Evolutionary conservation across 495 filamentous ascomycete genomes (phyloP), one percentile per base, ranked within the genome.

Genomic region (Aspergillus nanangensis): DNA sequence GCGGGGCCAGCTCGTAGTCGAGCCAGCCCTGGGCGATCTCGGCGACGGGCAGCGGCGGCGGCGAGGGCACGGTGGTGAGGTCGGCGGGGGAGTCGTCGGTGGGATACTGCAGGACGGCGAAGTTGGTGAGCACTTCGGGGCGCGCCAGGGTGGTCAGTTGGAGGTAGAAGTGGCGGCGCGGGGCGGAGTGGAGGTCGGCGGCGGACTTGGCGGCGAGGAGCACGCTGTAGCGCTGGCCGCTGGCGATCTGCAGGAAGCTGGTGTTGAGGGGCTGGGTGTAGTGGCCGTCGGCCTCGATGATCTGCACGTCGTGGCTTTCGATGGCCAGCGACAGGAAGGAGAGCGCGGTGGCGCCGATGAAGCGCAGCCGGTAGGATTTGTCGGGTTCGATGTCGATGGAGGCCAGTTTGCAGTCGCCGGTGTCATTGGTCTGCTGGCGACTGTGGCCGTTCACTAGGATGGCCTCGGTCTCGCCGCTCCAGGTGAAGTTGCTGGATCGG

Each of bases 341-440:
- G 18, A 83, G 60, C 3, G 76, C 74, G 1, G 73, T 75, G 5
- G 54, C 67, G 0, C 78, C 76, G 39, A 83, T 73, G 55, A 77
- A 71, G 33, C 79, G 68, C 41, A 82, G 58, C 8, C 76, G 71
- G 46, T 84, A 84, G 1, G 76, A 76, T 53, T 74, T 80, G 23
- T 65, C 71, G 0, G 79, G 72, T 18, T 82, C 65, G 18, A 83
- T 70, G 27, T 75, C 65, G 46, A 84, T 73, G 5, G 75, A 65
- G 8, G 63, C 64, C 9, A 76, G 63, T 42, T 58, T 61, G 49
- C 74, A 78, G 21, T 63, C 64, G 19, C 64, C 63, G 0, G 62
- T 63, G 2, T 59, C 66, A 47, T 72, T 63, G 15, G 64, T 45
- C n/a, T 43, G 20, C 4, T 61, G 46, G 20, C 48, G 52, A 21